Conservation (phyloP, 2,329 filamentous ascomycete species). For the Pseudovirgaria hyperparasitica region DNA sequence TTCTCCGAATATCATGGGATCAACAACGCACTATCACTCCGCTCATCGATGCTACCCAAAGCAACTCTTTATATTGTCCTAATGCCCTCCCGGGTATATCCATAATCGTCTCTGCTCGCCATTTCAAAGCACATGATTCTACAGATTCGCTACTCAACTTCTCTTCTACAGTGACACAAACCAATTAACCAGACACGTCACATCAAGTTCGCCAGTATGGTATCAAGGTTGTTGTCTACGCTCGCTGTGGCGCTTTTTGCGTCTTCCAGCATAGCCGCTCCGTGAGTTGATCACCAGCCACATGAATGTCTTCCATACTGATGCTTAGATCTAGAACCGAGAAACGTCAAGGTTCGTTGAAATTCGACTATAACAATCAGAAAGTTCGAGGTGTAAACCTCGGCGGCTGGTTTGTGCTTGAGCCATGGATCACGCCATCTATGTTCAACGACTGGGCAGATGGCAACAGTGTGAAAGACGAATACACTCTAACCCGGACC, state of each 20-base stretch:
- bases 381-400: slow-evolving; percentile 54
- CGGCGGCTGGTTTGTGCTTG: slow-evolving; percentile 51
- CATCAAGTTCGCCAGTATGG: slow-evolving; percentile 1
- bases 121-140: no score
- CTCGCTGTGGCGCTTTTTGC: background rate
- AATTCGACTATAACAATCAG: slow-evolving; percentile 40
- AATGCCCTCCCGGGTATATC: no score
- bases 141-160: no score
- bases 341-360: slow-evolving; percentile 19
- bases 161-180: no score
- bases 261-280: background rate
- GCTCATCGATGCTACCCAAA: no score
- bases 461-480: slow-evolving; percentile 40
- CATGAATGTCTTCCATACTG: slow-evolving; percentile 1
- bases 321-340: no score
- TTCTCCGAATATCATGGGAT: no score
- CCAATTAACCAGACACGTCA: slow-evolving; percentile 1
- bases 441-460: slow-evolving; percentile 38
- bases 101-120: no score
- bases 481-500: slow-evolving; percentile 39
- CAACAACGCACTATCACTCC: no score
- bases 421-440: slow-evolving; percentile 52
- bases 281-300: background rate
- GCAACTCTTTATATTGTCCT: no score
- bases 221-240: background rate